Evolutionary conservation across 2,329 filamentous ascomycete species (phyloP), one percentile per base, ranked within the genome.

Genomic region (Trichoderma sp.): DNA sequence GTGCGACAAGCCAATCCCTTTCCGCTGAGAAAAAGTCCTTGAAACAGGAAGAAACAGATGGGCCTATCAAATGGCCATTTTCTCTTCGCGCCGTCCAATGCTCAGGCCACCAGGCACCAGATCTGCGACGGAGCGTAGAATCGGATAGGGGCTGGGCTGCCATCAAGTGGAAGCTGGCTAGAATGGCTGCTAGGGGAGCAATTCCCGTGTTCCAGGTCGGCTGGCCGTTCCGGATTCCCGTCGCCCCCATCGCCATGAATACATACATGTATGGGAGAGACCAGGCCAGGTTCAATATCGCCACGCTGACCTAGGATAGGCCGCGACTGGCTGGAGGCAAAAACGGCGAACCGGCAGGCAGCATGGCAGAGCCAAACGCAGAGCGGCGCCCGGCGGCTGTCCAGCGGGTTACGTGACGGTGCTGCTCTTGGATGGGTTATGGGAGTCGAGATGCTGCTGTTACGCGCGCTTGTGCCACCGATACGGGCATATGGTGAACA

Each of bases 371-470:
- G 30, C 28, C n/a, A 66, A 43, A 66, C 63, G 63, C 63, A 58
- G 39, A 21, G 54, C 54, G 54, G 34, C 63, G 63, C 63, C 63
- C 63, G 54, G 37, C 37, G 54, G 39, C 63, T 55, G 34, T 55
- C 34, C 30, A 65, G 32, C 37, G 37, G 18, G n/a, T 43, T 43
- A 8, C 18, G 16, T 43, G 34, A 18, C 6, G 37, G 26, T 49
- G 43, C 1, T 49, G 34, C n/a, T 24, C 26, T 18, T 13, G 49
- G 55, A 43, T 28, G 21, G 52, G 21, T 64, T 16, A 37, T 54
- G 16, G n/a, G 1, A 2, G 34, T 46, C 37, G 49, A 56, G 26
- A n/a, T n/a, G 52, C 26, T 55, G 13, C 2, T 55, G 11, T 1
- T 28, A 7, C 10, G 26, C 10, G 18, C 37, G 10, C 30, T 37